phyloP scores from a whole-genome alignment of 495 filamentous ascomycete genomes.

The Lasiosphaeria hispida region DNA sequence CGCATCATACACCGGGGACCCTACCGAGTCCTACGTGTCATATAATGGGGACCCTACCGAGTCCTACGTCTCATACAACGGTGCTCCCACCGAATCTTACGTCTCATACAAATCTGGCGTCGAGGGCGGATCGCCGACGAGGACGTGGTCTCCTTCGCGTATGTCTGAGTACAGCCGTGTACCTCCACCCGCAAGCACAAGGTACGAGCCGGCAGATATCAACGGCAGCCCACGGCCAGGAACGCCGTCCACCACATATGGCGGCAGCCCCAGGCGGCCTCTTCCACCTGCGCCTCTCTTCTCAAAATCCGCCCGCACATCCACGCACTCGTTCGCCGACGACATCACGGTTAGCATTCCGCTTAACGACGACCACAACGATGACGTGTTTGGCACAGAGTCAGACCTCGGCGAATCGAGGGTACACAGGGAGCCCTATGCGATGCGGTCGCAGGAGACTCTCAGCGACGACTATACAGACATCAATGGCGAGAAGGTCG shows the following conservation, averaged over 20 bases:
- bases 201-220: conserved; percentile 83
- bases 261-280: conserved; percentile 79
- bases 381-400: conserved; percentile 75
- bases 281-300: conserved; percentile 92
- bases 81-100: conserved; percentile 26
- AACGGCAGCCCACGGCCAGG: conserved; percentile 89
- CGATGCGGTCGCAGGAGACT: conserved; percentile 56
- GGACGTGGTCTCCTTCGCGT: conserved; percentile 72
- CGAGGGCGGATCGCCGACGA: conserved; percentile 46
- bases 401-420: conserved; percentile 48
- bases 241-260: conserved; percentile 82
- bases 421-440: conserved; percentile 56
- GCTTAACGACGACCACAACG: conserved; percentile 53
- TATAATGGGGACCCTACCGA: conserved; percentile 20
- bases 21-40: conserved; percentile 22
- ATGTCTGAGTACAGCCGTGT: conserved; percentile 57
- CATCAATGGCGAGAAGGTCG: conserved; percentile 44
- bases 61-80: conserved; percentile 40
- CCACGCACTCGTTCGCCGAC: conserved; percentile 39
- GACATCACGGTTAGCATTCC: conserved; percentile 60
- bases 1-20: too few species aligned
- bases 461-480: conserved; percentile 35
- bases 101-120: conserved; percentile 33
- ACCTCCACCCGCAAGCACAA: conserved; percentile 63
- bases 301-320: conserved; percentile 42